Conservation (phyloP, 176 grass and related monocot species). For the Oryza meridionalis region DNA sequence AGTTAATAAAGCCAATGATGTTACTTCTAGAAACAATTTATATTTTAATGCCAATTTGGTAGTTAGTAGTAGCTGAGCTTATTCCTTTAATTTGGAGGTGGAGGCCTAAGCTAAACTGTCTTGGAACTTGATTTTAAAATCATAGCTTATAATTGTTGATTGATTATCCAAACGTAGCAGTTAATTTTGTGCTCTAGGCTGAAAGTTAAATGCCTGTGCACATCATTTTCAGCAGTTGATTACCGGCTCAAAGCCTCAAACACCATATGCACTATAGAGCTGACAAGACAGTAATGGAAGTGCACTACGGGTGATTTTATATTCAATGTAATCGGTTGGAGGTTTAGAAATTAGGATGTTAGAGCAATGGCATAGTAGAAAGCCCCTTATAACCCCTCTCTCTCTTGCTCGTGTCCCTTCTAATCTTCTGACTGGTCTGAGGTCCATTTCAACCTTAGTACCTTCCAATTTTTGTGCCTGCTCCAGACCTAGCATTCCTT, state of each 20-base stretch:
- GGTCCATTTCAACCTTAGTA: background rate
- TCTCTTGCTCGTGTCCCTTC: too few species aligned
- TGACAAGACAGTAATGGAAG: background rate
- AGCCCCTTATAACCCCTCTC: too few species aligned
- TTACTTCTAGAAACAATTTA: background rate
- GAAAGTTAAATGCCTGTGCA: background rate
- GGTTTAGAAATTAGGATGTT: background rate
- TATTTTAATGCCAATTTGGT: background rate
- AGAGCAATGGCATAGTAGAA: background rate
- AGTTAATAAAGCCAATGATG: constrained; percentile 5
- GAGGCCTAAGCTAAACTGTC: background rate
- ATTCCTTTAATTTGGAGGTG: background rate
- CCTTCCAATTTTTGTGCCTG: background rate
- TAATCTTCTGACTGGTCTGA: background rate
- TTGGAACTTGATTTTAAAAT: background rate
- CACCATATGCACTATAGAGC: background rate
- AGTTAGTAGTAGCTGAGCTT: background rate
- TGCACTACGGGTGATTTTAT: background rate
- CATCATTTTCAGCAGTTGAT: background rate
- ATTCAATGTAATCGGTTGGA: background rate
- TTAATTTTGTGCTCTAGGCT: background rate
- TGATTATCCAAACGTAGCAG: background rate
- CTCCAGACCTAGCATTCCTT: background rate
- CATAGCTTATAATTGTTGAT: background rate
- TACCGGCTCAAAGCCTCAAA: background rate